These are phyloP conservation scores for Sphagnum tenellum DNA, from an alignment of 225 moss, liverwort and hornwort species.

Conservation along the genomic window DNA sequence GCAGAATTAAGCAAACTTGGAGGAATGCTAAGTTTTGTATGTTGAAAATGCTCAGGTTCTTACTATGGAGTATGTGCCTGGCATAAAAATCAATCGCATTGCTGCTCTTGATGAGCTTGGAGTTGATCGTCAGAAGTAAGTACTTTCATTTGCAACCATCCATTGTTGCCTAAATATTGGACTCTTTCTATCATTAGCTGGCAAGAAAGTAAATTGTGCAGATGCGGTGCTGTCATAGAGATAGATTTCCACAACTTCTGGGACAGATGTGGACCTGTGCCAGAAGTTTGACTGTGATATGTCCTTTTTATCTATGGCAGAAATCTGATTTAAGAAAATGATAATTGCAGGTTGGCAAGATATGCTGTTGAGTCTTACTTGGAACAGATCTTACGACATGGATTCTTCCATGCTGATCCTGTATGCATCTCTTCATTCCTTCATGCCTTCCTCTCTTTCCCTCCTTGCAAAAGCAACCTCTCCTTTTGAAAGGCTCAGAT, in stretches of 20 bases:
- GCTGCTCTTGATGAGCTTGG: constrained; percentile 88
- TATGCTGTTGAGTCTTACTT: constrained; percentile 94
- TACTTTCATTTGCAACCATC: too few species aligned
- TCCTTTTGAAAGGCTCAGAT: too few species aligned
- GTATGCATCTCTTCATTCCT: constrained; percentile 25
- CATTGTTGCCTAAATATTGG: too few species aligned
- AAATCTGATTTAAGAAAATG: too few species aligned
- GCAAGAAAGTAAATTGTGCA: too few species aligned
- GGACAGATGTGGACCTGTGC: too few species aligned
- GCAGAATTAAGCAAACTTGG: too few species aligned
- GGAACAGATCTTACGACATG: constrained; percentile 97
- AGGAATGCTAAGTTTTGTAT: neutral
- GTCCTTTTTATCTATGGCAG: too few species aligned
- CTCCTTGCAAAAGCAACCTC: neutral
- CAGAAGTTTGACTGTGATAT: too few species aligned
- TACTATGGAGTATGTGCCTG: constrained; percentile 99
- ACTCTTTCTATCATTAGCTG: too few species aligned
- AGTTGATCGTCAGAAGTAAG: constrained; percentile 84
- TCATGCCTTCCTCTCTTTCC: neutral
- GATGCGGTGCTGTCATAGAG: too few species aligned
- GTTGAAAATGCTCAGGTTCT: constrained; percentile 38
- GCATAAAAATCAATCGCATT: constrained; percentile 91
- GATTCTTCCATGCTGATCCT: constrained; percentile 98
- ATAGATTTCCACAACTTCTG: too few species aligned
- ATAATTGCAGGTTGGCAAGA: constrained; percentile 59